Evolutionary conservation across 495 filamentous ascomycete species (phyloP).

Genomic region (Cetradonia linearis): DNA sequence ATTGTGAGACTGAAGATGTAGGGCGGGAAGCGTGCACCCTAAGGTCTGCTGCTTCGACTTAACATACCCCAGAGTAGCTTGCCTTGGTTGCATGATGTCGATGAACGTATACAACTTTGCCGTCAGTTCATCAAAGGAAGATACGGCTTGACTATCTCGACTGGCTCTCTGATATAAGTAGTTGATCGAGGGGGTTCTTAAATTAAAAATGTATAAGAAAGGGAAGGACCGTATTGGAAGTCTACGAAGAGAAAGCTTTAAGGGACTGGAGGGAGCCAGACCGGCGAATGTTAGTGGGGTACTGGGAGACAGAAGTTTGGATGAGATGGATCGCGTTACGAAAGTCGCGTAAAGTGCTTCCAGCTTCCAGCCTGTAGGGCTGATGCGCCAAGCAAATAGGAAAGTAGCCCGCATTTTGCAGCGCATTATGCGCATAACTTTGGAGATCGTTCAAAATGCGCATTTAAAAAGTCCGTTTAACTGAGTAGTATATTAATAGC

Average conservation of each 20-base stretch:
- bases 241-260: background rate
- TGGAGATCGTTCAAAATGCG: background rate
- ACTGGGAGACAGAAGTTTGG: background rate
- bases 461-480: background rate
- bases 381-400: background rate
- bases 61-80: conserved; percentile 91
- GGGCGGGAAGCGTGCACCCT: conserved; percentile 51
- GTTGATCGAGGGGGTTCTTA: background rate
- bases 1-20: background rate
- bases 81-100: conserved; percentile 42
- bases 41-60: conserved; percentile 67
- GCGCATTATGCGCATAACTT: background rate
- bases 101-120: background rate
- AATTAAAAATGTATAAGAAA: background rate
- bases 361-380: background rate
- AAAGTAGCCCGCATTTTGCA: background rate
- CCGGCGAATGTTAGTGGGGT: background rate
- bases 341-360: conserved; percentile 7
- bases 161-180: background rate
- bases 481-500: no score
- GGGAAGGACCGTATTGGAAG: background rate
- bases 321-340: conserved; percentile 1
- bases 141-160: background rate
- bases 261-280: background rate
- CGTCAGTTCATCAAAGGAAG: background rate